Evolutionary conservation across 2,329 filamentous ascomycete genomes (phyloP).

Genomic region (Colletotrichum tropicale): DNA sequence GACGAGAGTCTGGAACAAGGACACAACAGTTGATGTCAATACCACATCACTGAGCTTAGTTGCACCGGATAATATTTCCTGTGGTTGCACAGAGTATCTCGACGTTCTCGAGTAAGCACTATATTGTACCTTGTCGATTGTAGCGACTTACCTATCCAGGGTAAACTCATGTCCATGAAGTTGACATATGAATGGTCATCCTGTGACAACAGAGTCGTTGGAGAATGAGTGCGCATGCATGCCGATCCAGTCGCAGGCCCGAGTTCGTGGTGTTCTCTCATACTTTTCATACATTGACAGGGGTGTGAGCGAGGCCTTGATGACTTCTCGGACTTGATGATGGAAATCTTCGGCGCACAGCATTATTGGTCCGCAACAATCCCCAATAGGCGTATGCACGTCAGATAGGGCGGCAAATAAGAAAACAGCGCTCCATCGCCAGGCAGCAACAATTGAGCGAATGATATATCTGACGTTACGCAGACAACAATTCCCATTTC

Average conservation of each 20-base stretch:
- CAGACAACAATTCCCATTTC: not conserved
- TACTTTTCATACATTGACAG: not conserved
- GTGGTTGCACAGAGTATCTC: not conserved
- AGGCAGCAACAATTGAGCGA: not conserved
- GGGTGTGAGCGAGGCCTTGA: not conserved
- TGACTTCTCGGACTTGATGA: not conserved
- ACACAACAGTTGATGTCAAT: not conserved
- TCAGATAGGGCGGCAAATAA: not conserved
- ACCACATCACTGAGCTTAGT: not conserved
- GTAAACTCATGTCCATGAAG: not conserved
- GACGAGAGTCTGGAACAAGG: not conserved
- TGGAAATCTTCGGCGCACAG: not conserved
- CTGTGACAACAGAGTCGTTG: fast-evolving
- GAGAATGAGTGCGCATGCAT: not conserved
- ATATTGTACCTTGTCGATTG: fast-evolving
- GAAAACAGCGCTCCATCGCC: not conserved
- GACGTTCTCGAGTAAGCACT: fast-evolving
- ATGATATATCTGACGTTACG: not conserved
- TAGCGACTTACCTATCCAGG: not conserved
- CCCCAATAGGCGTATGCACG: not conserved
- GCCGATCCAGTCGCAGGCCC: not conserved
- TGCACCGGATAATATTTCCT: fast-evolving
- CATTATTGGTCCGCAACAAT: not conserved
- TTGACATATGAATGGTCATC: fast-evolving
- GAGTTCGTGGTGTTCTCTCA: not conserved